These are phyloP conservation scores for Lactarius indigo DNA, from an alignment of 768 basidiomycete genomes.

Conservation along the genomic window DNA sequence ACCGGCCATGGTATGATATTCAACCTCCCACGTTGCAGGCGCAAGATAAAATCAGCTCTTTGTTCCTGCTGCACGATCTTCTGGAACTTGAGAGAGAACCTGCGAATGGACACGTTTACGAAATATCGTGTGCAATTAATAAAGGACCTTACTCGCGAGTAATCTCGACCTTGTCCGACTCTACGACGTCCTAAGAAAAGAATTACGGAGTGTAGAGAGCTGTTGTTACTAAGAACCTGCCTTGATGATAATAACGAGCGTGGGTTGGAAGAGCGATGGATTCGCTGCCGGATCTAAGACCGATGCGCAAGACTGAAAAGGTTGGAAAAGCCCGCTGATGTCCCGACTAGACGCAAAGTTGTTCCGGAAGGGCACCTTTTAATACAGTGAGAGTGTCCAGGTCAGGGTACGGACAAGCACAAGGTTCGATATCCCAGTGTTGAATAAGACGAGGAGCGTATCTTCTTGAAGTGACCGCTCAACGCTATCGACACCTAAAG, in stretches of 20 bases:
- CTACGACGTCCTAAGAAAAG: conserved; percentile 55
- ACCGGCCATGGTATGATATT: conserved; percentile 66
- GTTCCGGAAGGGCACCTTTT: conserved; percentile 59
- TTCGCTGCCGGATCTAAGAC: conserved; percentile 57
- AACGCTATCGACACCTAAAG: conserved; percentile 55
- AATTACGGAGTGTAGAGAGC: neutral
- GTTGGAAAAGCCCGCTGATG: conserved; percentile 58
- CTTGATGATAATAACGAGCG: conserved; percentile 61
- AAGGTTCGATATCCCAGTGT: conserved; percentile 61
- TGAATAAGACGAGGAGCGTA: conserved; percentile 59
- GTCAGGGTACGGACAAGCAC: conserved; percentile 30
- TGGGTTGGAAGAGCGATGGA: conserved; percentile 56
- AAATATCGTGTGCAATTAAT: neutral
- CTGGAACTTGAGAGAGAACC: conserved; percentile 55
- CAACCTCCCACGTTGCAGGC: conserved; percentile 51
- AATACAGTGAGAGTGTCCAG: conserved; percentile 29
- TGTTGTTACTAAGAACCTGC: conserved; percentile 28
- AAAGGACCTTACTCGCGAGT: conserved; percentile 45
- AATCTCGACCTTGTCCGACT: conserved; percentile 57
- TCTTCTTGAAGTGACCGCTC: conserved; percentile 64
- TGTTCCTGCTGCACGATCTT: conserved; percentile 62
- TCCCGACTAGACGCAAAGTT: conserved; percentile 61
- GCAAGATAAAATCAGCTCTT: conserved; percentile 58
- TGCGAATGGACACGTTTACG: conserved; percentile 26
- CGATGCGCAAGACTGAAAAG: conserved; percentile 56